Percentiles rank a stretch among this genome's conserved stretches.
Evolutionary conservation across 2,329 filamentous ascomycete species (phyloP).

Genomic region (Beauveria caledonica): DNA sequence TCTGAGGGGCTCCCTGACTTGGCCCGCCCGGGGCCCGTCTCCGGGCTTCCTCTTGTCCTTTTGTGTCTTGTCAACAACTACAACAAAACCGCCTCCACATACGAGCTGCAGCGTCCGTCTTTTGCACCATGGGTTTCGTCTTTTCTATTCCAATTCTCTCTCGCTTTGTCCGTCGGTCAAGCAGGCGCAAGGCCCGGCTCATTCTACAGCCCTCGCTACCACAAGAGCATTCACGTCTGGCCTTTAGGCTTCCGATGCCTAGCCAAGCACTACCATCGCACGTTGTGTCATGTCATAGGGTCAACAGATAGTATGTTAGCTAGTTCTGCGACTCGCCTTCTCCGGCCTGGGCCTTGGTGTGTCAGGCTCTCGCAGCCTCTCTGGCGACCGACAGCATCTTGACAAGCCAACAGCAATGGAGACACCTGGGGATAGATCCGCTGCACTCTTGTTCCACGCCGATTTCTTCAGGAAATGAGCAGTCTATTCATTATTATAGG

Average conservation of each 20-base stretch:
- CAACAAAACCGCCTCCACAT: neutral
- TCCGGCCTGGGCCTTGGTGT: neutral
- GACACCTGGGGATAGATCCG: neutral
- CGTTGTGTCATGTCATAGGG: neutral
- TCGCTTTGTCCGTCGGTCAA: neutral
- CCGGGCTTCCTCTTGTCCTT: neutral
- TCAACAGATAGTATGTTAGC: neutral
- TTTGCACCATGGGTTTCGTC: neutral
- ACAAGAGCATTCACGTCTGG: neutral
- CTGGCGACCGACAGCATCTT: neutral
- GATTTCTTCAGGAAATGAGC: conserved; percentile 4
- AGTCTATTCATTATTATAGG: neutral
- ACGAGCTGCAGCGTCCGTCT: neutral
- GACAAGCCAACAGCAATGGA: neutral
- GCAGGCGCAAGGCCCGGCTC: neutral
- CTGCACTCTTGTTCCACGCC: neutral
- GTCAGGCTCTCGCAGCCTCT: neutral
- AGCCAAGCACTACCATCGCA: neutral
- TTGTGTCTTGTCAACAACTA: neutral
- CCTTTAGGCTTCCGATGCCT: no score
- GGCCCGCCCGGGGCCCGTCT: neutral
- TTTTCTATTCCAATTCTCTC: neutral
- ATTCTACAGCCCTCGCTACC: neutral
- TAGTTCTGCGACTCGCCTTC: neutral
- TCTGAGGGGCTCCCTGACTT: no score